A percentile compares a stretch with the other conserved stretches of the same genome.
These are phyloP conservation scores for Ambrosiella cleistominuta DNA, from an alignment of 2,329 filamentous ascomycete species.

Conservation along the genomic window DNA sequence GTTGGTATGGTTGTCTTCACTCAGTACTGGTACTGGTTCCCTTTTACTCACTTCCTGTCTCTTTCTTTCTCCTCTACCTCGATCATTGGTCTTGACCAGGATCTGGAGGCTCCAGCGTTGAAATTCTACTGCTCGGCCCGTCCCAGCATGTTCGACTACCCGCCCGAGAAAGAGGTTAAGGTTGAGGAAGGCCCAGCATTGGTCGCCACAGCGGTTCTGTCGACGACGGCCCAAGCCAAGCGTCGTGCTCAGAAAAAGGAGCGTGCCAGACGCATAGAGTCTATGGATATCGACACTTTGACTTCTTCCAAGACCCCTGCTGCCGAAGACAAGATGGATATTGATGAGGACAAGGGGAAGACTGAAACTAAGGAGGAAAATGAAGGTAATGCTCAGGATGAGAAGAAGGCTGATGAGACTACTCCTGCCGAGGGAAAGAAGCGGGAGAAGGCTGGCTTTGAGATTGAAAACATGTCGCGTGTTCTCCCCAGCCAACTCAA, in stretches of 20 bases:
- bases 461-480: constrained; percentile 91
- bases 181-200: constrained; percentile 81
- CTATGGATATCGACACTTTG: constrained; percentile 85
- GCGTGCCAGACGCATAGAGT: constrained; percentile 71
- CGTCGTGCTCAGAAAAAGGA: constrained; percentile 89
- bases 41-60: constrained; percentile 90
- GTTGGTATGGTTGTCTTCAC: constrained; percentile 97
- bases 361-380: constrained; percentile 28
- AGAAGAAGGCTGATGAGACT: constrained; percentile 36
- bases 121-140: constrained; percentile 91
- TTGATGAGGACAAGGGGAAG: constrained; percentile 38
- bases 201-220: constrained; percentile 87
- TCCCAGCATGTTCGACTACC: constrained; percentile 93
- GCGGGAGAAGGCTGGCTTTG: constrained; percentile 94
- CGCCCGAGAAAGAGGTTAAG: constrained; percentile 91
- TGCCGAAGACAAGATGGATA: constrained; percentile 73
- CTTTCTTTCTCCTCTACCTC: constrained; percentile 93
- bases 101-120: constrained; percentile 83
- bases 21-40: constrained; percentile 99
- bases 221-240: constrained; percentile 92
- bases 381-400: constrained; percentile 43
- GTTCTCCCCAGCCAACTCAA: constrained; percentile 86
- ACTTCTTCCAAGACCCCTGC: constrained; percentile 41
- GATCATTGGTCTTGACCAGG: constrained; percentile 84
- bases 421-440: constrained; percentile 50